phyloP scores from a whole-genome alignment of 352 stramenopile genomes.

The Phytophthora nicotianae region DNA sequence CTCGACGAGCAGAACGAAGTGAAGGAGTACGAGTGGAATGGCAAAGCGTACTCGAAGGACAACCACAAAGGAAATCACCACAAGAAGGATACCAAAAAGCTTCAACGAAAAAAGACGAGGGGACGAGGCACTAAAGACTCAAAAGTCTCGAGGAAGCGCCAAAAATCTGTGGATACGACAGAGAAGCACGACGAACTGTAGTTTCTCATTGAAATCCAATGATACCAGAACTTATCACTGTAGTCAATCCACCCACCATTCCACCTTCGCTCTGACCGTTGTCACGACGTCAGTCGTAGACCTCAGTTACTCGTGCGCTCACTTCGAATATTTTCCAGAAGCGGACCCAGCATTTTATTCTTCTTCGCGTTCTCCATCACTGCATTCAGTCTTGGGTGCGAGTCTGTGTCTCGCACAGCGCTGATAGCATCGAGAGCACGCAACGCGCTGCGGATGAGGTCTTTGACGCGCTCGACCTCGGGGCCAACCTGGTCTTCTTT shows the following conservation, averaged over 20 bases:
- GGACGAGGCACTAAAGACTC: constrained; percentile 3
- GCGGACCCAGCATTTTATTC: constrained; percentile 60
- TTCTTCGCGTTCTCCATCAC: constrained; percentile 74
- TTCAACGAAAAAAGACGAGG: constrained; percentile 9
- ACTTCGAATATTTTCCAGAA: constrained; percentile 71
- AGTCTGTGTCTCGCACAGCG: constrained; percentile 70
- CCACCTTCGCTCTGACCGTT: constrained; percentile 1
- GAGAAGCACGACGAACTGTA: constrained; percentile 41
- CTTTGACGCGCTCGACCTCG: constrained; percentile 95
- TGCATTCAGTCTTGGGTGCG: constrained; percentile 70
- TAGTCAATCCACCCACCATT: constrained; percentile 10
- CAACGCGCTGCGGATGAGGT: constrained; percentile 96
- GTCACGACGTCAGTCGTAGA: not conserved
- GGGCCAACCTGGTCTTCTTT: constrained; percentile 95
- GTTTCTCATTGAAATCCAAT: constrained; percentile 13
- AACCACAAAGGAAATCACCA: constrained; percentile 23
- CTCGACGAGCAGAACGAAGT: constrained; percentile 58
- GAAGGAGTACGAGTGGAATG: constrained; percentile 71
- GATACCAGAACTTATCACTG: not conserved
- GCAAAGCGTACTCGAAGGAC: constrained; percentile 36
- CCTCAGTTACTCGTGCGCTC: constrained; percentile 49
- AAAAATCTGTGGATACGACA: constrained; percentile 1
- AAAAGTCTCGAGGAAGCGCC: constrained; percentile 3
- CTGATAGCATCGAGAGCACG: constrained; percentile 85
- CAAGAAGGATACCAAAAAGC: constrained; percentile 22